Evolutionary conservation across 805 yeast genomes (phyloP).

Genomic region (Trichomonascus vanleenenianus): DNA sequence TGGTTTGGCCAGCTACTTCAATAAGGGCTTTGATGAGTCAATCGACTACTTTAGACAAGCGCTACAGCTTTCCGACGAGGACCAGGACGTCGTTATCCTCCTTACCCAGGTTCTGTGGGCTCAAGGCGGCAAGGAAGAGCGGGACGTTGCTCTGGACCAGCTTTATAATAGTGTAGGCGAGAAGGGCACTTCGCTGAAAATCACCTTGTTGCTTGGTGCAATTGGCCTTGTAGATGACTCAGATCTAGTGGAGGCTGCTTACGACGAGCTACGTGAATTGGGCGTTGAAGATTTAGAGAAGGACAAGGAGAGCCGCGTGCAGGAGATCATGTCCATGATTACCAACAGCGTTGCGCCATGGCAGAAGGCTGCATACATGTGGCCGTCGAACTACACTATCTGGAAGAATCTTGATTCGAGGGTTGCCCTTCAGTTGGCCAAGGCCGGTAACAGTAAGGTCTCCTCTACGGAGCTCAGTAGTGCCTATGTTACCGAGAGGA

Average conservation of each 20-base stretch:
- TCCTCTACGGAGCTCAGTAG: constrained; percentile 45
- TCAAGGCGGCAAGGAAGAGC: constrained; percentile 65
- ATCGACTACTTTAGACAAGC: constrained; percentile 59
- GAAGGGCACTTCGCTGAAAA: constrained; percentile 57
- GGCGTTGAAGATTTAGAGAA: constrained; percentile 38
- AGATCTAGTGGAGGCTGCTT: constrained; percentile 52
- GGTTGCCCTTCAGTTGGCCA: constrained; percentile 53
- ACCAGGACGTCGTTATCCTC: constrained; percentile 60
- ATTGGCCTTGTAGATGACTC: constrained; percentile 55
- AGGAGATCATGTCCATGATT: constrained; percentile 49
- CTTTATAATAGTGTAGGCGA: constrained; percentile 56
- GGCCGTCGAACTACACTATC: constrained; percentile 59
- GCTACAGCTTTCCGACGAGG: constrained; percentile 47
- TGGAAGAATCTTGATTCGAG: constrained; percentile 60
- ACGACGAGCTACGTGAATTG: constrained; percentile 54
- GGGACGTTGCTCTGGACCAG: constrained; percentile 79
- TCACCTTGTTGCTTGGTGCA: constrained; percentile 73
- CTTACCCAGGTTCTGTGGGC: constrained; percentile 76
- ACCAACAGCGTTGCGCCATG: constrained; percentile 41
- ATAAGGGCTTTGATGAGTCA: constrained; percentile 54
- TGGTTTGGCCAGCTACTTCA: constrained; percentile 68
- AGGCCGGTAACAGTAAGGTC: constrained; percentile 36
- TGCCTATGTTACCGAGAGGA: constrained; percentile 39
- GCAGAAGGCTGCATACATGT: constrained; percentile 65
- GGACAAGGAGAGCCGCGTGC: constrained; percentile 50